These are phyloP conservation scores for Metschnikowia noctiluminum DNA, from an alignment of 805 yeast species.

Conservation along the genomic window DNA sequence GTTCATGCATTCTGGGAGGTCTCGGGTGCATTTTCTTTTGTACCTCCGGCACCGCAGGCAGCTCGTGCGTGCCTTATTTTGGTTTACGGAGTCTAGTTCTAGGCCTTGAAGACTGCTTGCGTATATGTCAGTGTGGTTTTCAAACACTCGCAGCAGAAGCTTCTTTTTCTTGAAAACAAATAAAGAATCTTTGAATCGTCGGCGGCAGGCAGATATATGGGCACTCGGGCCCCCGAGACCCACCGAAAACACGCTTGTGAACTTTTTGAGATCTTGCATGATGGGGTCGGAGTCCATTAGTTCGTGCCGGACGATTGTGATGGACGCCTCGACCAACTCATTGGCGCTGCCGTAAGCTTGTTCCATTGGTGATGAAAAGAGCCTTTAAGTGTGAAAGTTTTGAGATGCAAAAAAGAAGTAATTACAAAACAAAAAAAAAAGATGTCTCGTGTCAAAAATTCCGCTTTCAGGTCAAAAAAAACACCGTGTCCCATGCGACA, in stretches of 20 bases:
- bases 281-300: slow-evolving; percentile 2
- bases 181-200: slow-evolving; percentile 17
- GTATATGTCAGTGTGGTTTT: slow-evolving; percentile 21
- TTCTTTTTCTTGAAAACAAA: slow-evolving; percentile 31
- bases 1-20: slow-evolving; percentile 30
- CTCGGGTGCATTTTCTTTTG: slow-evolving; percentile 31
- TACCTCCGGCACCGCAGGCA: slow-evolving; percentile 31
- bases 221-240: background rate
- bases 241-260: slow-evolving; percentile 22
- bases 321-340: background rate
- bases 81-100: slow-evolving; percentile 20
- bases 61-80: slow-evolving; percentile 24
- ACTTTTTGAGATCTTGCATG: slow-evolving; percentile 20
- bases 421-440: too few species aligned
- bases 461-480: too few species aligned
- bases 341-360: background rate
- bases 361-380: background rate
- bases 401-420: too few species aligned
- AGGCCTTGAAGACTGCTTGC: slow-evolving; percentile 19
- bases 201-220: background rate
- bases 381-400: too few species aligned
- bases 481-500: too few species aligned
- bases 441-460: too few species aligned
- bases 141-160: slow-evolving; percentile 14
- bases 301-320: background rate